Base-by-base conservation (phyloP, 345 rosid genomes). In the Bruguiera sexangula region DNA sequence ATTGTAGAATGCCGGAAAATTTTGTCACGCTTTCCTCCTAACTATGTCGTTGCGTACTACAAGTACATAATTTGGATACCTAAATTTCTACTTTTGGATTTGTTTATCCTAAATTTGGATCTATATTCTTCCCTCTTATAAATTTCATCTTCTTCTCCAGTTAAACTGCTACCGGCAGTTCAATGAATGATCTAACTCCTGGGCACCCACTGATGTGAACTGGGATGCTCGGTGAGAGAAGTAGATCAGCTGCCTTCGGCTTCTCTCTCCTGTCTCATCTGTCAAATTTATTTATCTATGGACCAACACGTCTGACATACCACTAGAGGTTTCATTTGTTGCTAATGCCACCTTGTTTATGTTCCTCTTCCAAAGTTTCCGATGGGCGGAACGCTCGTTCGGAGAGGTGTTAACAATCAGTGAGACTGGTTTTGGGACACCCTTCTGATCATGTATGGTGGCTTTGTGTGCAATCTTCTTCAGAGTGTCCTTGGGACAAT, bases 21-120 rank as follows among this genome's bases (percentile, higher is more conserved):
- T 90, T 90, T 90, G 96, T 81, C 76, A 53, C 79, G 69, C 61
- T 60, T 60, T 13, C 29, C 7, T 27, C 43, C n/a, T 59, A 5
- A 30, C 9, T 51, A 27, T 68, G 37, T 27, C 48, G 51, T 58
- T 46, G 19, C 16, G 56, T 36, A 7, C 78, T 71, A 60, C 72
- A 19, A 83, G 91, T 87, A 87, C 78, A 85, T 50, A 77, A 63
- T 51, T 75, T 60, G 30, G 60, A 3, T 10, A 24, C 19, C 55
- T 15, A 58, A 57, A 36, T 59, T 73, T 32, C 66, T 39, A 63
- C 11, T 26, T 19, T 9, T 1, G 22, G 7, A 29, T n/a, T 52
- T 20, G 2, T 2, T 20, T 54, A 13, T 6, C 51, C 24, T 56
- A 56, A 56, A 56, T 56, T 10, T 56, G 16, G 29, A 55, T 55